These are phyloP conservation scores for Cadophora luteo-olivacea DNA, from an alignment of 2,329 filamentous ascomycete genomes.

Conservation along the genomic window DNA sequence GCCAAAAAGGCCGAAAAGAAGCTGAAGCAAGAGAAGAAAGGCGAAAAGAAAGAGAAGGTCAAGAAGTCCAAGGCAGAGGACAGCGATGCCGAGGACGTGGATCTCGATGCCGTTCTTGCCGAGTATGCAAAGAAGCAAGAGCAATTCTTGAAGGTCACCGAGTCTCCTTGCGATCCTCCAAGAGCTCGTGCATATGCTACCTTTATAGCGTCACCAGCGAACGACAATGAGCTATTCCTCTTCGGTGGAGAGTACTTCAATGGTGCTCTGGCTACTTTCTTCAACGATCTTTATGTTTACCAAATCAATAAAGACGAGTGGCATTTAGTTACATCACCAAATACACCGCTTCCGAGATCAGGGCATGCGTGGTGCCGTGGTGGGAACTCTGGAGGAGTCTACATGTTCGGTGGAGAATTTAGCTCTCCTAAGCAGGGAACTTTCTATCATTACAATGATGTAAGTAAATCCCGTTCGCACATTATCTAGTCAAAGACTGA, in stretches of 20 bases:
- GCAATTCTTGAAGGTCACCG: conserved; percentile 91
- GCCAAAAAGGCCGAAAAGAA: conserved; percentile 67
- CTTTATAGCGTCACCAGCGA: conserved; percentile 83
- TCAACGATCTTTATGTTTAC: conserved; percentile 71
- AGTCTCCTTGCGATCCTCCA: conserved; percentile 76
- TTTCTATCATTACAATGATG: conserved; percentile 97
- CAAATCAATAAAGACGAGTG: conserved; percentile 88
- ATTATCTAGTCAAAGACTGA: too few species aligned
- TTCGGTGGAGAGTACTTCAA: conserved; percentile 98
- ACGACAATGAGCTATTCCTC: conserved; percentile 85
- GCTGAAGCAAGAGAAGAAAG: conserved; percentile 85
- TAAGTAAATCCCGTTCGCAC: conserved; percentile 23
- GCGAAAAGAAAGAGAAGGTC: conserved; percentile 81
- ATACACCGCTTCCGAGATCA: conserved; percentile 86
- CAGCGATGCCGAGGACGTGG: conserved; percentile 89
- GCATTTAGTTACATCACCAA: conserved; percentile 88
- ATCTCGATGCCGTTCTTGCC: conserved; percentile 90
- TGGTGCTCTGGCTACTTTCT: conserved; percentile 79
- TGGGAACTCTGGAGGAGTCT: conserved; percentile 81
- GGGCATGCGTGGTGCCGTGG: conserved; percentile 95
- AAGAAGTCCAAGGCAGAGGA: conserved; percentile 82
- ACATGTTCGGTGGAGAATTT: conserved; percentile 96
- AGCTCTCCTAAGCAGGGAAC: conserved; percentile 96
- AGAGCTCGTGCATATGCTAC: conserved; percentile 80
- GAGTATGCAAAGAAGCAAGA: conserved; percentile 94